These are phyloP conservation scores for Hypholoma sublateritium DNA, from an alignment of 768 basidiomycete genomes.

Conservation along the genomic window DNA sequence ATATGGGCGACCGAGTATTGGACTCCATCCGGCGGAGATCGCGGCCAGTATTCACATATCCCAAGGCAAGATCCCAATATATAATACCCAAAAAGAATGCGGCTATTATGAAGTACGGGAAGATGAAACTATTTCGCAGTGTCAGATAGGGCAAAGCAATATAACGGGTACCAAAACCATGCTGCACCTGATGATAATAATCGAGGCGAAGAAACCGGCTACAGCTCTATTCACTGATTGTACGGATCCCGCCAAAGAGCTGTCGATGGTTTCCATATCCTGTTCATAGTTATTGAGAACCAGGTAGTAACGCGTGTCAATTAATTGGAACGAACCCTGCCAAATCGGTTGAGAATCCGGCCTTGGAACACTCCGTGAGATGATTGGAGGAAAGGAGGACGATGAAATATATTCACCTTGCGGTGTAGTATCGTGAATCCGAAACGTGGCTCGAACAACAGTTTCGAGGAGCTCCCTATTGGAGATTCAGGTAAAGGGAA, in stretches of 20 bases:
- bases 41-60: conserved; percentile 77
- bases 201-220: conserved; percentile 74
- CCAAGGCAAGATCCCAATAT: conserved; percentile 69
- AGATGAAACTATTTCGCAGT: conserved; percentile 50
- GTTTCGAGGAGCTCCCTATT: conserved; percentile 54
- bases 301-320: too few species aligned
- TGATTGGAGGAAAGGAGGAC: not conserved
- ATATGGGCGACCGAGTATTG: conserved; percentile 81
- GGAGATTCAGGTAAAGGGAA: conserved; percentile 22
- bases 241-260: conserved; percentile 62
- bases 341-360: conserved; percentile 85
- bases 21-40: conserved; percentile 91
- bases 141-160: not conserved
- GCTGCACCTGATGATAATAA: conserved; percentile 68
- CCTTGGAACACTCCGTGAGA: conserved; percentile 37
- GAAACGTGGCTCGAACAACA: conserved; percentile 81
- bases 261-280: conserved; percentile 87
- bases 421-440: conserved; percentile 83
- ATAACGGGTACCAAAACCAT: not conserved
- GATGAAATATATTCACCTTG: conserved; percentile 43
- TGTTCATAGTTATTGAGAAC: not conserved
- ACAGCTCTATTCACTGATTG: conserved; percentile 77
- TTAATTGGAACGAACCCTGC: conserved; percentile 36
- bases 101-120: conserved; percentile 83
- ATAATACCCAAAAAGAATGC: conserved; percentile 70